A percentile compares a stretch with the other conserved stretches of the same genome.
Evolutionary conservation across 345 rosid species (phyloP).

Genomic region (Cardamine resedifolia): DNA sequence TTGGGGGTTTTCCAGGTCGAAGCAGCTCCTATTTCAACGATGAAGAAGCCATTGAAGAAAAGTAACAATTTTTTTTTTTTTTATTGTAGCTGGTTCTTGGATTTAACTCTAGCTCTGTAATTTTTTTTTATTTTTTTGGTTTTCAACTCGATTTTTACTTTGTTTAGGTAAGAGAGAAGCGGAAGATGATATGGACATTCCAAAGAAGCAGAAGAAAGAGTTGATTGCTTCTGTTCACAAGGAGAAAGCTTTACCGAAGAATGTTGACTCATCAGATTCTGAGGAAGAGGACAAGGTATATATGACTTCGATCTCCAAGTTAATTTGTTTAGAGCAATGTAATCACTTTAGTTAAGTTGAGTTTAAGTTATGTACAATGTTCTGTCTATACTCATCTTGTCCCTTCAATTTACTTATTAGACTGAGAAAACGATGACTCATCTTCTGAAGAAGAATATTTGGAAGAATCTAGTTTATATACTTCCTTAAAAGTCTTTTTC

Average conservation of each 20-base stretch:
- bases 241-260: conserved; percentile 44
- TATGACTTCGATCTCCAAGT: background rate
- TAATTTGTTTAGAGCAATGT: background rate
- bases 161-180: conserved; percentile 52
- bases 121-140: too few species aligned
- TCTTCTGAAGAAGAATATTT: conserved; percentile 43
- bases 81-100: too few species aligned
- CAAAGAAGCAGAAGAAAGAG: conserved; percentile 63
- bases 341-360: background rate
- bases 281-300: conserved; percentile 57
- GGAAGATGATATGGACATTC: conserved; percentile 46
- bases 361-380: background rate
- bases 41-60: conserved; percentile 48
- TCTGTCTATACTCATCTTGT: background rate
- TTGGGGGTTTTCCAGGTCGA: conserved; percentile 38
- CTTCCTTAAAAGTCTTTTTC: background rate
- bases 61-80: conserved; percentile 29
- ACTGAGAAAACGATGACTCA: conserved; percentile 41
- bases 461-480: conserved; percentile 7
- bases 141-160: background rate
- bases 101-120: background rate
- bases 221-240: conserved; percentile 42
- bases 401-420: background rate
- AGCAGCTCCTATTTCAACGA: conserved; percentile 32
- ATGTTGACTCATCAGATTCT: conserved; percentile 45